Conservation (phyloP, 106 monocot species). For the Acorus calamus region DNA sequence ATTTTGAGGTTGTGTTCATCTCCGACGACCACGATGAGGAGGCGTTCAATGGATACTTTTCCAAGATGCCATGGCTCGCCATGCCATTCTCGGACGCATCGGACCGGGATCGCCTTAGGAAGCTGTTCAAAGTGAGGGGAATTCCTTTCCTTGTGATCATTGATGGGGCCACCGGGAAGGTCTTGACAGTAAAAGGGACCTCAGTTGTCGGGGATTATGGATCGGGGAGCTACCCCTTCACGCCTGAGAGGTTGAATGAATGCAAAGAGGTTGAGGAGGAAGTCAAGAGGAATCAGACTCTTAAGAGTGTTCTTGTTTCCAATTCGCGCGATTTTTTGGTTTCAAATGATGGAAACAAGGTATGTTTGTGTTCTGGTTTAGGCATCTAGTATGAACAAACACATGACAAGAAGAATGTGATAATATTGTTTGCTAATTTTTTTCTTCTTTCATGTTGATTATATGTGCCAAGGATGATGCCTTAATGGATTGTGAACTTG, state of each 20-base stretch:
- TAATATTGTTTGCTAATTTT: no score
- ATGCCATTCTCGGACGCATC: not conserved
- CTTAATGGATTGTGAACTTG: no score
- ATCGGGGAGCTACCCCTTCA: slow-evolving; percentile 37
- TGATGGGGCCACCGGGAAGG: slow-evolving; percentile 29
- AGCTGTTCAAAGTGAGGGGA: slow-evolving; percentile 31
- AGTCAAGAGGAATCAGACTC: slow-evolving; percentile 50
- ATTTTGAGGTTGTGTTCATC: not conserved
- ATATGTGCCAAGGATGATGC: no score
- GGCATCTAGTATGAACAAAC: no score
- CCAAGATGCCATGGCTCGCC: not conserved
- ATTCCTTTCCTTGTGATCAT: slow-evolving; percentile 56
- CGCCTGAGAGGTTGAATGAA: slow-evolving; percentile 31
- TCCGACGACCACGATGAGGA: not conserved
- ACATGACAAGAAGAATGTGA: no score
- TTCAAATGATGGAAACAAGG: slow-evolving; percentile 41
- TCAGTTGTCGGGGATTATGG: slow-evolving; percentile 36
- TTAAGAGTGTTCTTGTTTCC: slow-evolving; percentile 31
- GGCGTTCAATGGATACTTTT: not conserved
- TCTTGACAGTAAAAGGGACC: slow-evolving; percentile 28
- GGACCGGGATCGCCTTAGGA: slow-evolving; percentile 17
- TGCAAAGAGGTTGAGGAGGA: slow-evolving; percentile 38
- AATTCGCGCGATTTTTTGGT: slow-evolving; percentile 45
- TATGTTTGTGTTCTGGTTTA: slow-evolving; percentile 1
- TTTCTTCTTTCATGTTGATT: no score